Percentiles rank a stretch among this genome's conserved stretches.
phyloP scores from a whole-genome alignment of 352 stramenopile genomes.

The Thalassiosira livingstoniorum region DNA sequence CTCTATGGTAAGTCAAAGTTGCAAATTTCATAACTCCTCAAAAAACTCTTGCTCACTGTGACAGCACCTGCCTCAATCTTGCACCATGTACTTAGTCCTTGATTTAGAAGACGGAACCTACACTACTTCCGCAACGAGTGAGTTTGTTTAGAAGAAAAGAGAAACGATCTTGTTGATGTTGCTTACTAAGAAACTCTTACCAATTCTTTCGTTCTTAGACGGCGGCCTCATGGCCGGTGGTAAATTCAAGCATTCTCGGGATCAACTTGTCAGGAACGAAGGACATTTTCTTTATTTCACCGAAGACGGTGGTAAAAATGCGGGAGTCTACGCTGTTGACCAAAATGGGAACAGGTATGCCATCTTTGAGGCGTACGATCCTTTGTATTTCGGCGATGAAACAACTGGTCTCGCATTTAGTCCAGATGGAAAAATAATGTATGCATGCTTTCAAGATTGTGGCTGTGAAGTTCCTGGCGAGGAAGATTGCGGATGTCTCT shows the following conservation, averaged over 20 bases:
- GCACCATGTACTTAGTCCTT: too few relatives aligned
- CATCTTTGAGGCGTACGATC: conserved; percentile 54
- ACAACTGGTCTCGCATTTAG: conserved; percentile 69
- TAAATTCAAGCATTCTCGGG: conserved; percentile 48
- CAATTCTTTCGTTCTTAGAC: too few relatives aligned
- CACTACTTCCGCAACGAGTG: conserved; percentile 38
- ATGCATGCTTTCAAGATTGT: conserved; percentile 59
- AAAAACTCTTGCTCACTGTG: too few relatives aligned
- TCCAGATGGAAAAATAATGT: conserved; percentile 61
- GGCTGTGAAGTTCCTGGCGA: conserved; percentile 22
- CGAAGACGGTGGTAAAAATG: conserved; percentile 48
- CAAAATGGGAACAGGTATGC: conserved; percentile 40
- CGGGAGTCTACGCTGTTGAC: conserved; percentile 30
- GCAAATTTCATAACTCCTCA: too few relatives aligned
- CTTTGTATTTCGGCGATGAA: conserved; percentile 46
- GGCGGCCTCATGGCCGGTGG: conserved; percentile 14
- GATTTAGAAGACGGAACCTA: conserved; percentile 58
- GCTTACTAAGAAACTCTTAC: too few relatives aligned
- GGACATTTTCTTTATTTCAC: conserved; percentile 57
- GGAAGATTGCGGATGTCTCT: conserved; percentile 44
- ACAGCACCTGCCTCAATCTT: too few relatives aligned
- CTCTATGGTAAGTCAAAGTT: too few relatives aligned
- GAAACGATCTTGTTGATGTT: too few relatives aligned
- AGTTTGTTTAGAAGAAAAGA: too few relatives aligned
- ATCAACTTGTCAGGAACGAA: conserved; percentile 46